A percentile compares a stretch with the other conserved stretches of the same genome.
Evolutionary conservation across 345 rosid genomes (phyloP).

Genomic region (Toxicodendron radicans): DNA sequence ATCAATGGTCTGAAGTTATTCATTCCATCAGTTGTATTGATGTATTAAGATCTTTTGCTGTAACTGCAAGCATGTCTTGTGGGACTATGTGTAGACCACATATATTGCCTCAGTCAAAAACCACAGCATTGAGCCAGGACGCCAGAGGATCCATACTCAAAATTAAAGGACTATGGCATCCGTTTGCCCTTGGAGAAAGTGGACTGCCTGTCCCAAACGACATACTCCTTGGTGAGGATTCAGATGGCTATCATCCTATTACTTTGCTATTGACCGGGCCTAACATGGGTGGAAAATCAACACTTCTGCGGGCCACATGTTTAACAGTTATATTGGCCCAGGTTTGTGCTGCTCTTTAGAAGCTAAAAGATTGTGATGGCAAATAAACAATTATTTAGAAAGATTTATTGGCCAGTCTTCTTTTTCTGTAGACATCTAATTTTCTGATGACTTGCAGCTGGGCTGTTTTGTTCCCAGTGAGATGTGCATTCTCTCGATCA

Average conservation of each 20-base stretch:
- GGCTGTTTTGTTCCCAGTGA: conserved; percentile 86
- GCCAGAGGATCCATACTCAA: conserved; percentile 59
- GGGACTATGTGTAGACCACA: conserved; percentile 72
- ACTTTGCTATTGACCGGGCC: conserved; percentile 88
- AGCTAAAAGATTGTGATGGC: conserved; percentile 5
- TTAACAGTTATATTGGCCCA: conserved; percentile 85
- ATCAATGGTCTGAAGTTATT: conserved; percentile 77
- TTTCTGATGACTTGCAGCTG: conserved; percentile 51
- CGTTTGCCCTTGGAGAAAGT: conserved; percentile 70
- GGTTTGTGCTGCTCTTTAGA: conserved; percentile 42
- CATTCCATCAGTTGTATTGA: conserved; percentile 73
- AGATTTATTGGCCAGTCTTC: conserved; percentile 2
- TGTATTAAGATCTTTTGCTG: conserved; percentile 72
- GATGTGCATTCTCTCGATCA: conserved; percentile 65
- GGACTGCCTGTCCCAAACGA: conserved; percentile 84
- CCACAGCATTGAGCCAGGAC: conserved; percentile 29
- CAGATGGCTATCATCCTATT: conserved; percentile 46
- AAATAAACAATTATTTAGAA: not conserved
- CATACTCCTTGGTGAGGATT: conserved; percentile 65
- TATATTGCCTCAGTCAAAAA: conserved; percentile 52
- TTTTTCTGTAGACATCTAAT: not conserved
- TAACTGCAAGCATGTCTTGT: conserved; percentile 55
- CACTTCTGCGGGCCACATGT: conserved; percentile 90
- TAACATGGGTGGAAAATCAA: conserved; percentile 98
- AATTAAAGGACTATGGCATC: conserved; percentile 89